Evolutionary conservation across 2,329 filamentous ascomycete species (phyloP), one percentile per base, ranked within the genome.

Genomic region (Talaromyces sp.): DNA sequence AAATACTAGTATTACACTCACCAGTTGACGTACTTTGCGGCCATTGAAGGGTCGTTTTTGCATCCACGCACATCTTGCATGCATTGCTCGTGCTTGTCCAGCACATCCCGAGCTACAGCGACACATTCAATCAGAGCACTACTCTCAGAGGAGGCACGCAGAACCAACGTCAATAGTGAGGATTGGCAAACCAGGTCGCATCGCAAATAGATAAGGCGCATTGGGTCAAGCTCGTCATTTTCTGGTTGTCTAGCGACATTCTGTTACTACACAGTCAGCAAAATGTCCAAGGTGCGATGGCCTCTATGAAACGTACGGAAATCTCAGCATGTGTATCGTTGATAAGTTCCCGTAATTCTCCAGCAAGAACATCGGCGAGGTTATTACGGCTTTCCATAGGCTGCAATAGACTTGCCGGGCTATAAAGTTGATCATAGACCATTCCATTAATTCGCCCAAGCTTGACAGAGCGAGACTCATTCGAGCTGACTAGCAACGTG

Each of bases 361-460:
- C 41, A 37, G 61, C 61, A 39, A 63, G 35, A 25, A 31, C 31
- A 13, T 58, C 39, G n/a, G 61, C 61, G 15, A 39, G 17, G 37
- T 22, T 25, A 58, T 19, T n/a, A 22, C 61, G 39, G 45, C 57
- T 52, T 11, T 57, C 37, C 15, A 15, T 17, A 35, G 50, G 39
- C 35, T 50, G 41, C 6, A 52, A 63, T 39, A 54, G 52, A 37
- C 61, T 35, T 19, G 35, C 27, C 31, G 50, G 50, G 22, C 61
- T 63, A 49, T 57, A 63, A 27, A 63, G 52, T 31, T 63, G 61
- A 58, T 63, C 61, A 43, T 63, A 63, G 17, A 63, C 52, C 52
- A 57, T 63, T 22, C 61, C 61, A 43, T 63, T 41, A n/a, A 63
- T 58, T 58, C 61, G 49, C 9, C 61, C 52, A 27, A 63, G 50